Conservation (phyloP, 2,329 filamentous ascomycete genomes). For the Fusarium sp. region DNA sequence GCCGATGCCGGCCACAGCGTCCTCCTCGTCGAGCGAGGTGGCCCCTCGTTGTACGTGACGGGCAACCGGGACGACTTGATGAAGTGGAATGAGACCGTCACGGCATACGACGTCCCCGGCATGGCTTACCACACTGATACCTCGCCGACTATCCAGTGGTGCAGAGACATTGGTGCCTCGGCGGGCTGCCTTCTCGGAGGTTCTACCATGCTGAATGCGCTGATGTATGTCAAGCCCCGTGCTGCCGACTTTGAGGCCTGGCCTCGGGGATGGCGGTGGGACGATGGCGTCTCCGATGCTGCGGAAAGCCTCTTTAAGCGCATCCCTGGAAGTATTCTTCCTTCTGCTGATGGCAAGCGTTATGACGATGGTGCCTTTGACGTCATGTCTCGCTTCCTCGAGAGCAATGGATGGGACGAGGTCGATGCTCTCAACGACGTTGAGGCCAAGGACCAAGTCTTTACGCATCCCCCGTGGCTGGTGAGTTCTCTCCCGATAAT, state of each 20-base stretch:
- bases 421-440: conserved; percentile 73
- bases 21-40: conserved; percentile 72
- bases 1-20: conserved; percentile 76
- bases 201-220: conserved; percentile 75
- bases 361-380: conserved; percentile 78
- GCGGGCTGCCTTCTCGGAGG: conserved; percentile 78
- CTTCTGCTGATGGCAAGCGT: conserved; percentile 76
- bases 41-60: conserved; percentile 74
- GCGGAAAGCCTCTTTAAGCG: conserved; percentile 75
- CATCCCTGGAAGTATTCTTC: conserved; percentile 65
- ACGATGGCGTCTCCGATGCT: conserved; percentile 64
- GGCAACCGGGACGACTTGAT: conserved; percentile 72
- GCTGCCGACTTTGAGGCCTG: conserved; percentile 80
- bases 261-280: conserved; percentile 78
- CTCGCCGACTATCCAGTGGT: conserved; percentile 56
- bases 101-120: conserved; percentile 79
- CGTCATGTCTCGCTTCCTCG: conserved; percentile 72
- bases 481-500: conserved; percentile 14
- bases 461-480: conserved; percentile 75
- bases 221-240: conserved; percentile 78
- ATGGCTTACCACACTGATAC: conserved; percentile 79
- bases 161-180: conserved; percentile 35
- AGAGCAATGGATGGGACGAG: conserved; percentile 72
- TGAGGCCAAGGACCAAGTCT: conserved; percentile 75
- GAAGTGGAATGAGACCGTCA: conserved; percentile 74